Conservation (phyloP, 2,329 filamentous ascomycete genomes). For the Neocucurbitaria cava region DNA sequence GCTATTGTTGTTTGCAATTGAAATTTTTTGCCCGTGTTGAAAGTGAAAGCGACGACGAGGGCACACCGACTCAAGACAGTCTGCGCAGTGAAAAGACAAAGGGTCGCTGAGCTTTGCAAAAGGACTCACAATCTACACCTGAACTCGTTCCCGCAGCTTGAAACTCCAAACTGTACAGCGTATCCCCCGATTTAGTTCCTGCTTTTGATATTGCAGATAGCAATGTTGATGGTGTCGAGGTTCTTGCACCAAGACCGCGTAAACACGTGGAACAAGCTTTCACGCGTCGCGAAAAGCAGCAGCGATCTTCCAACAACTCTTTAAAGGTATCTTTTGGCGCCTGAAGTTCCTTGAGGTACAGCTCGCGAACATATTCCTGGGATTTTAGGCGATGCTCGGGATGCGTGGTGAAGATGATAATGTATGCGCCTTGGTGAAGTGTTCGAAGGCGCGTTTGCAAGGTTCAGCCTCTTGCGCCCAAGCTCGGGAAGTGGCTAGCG, state of each 20-base stretch:
- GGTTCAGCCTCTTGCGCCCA: constrained; percentile 12
- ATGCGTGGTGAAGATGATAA: constrained; percentile 19
- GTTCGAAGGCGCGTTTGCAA: constrained; percentile 27
- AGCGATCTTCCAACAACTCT: constrained; percentile 14
- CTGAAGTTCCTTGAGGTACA: constrained; percentile 10
- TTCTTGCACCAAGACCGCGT: constrained; percentile 18
- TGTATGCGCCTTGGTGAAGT: constrained; percentile 13
- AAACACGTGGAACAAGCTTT: constrained; percentile 34
- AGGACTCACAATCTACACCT: no score
- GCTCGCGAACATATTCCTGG: constrained; percentile 26
- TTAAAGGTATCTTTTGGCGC: constrained; percentile 13
- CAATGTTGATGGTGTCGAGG: constrained; percentile 12
- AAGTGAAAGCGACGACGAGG: constrained; percentile 3
- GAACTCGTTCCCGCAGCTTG: no score
- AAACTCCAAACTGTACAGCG: background rate
- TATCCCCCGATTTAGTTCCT: constrained; percentile 8
- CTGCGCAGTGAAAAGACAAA: constrained; percentile 8
- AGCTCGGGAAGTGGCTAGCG: constrained; percentile 10
- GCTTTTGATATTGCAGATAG: constrained; percentile 13
- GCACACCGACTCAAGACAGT: constrained; percentile 1
- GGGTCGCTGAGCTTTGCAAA: no score
- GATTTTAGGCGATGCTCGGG: constrained; percentile 2
- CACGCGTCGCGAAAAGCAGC: constrained; percentile 33
- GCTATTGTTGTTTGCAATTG: background rate
- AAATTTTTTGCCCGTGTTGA: constrained; percentile 9